Evolutionary conservation across 257 asterid species (phyloP).

Genomic region (Haberlea rhodopensis): DNA sequence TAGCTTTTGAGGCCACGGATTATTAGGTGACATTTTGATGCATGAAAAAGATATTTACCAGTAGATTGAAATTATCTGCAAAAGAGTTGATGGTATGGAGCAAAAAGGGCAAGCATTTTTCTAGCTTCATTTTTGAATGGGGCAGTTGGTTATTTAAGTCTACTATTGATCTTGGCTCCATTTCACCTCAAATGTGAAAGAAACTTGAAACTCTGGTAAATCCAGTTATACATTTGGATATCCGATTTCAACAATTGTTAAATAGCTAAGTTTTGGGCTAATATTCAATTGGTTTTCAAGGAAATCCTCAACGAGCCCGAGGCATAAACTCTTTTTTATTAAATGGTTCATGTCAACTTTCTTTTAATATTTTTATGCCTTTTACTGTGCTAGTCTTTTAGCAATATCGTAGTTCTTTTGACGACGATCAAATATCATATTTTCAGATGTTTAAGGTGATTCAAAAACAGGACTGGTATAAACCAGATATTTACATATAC

Average conservation of each 20-base stretch:
- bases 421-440: not conserved
- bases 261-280: not conserved
- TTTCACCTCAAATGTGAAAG: not conserved
- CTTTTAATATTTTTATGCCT: too few relatives aligned
- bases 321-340: not conserved
- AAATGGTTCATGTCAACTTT: not conserved
- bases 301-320: not conserved
- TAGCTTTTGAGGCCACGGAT: not conserved
- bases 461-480: constrained; percentile 83
- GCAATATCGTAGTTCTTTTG: not conserved
- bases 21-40: not conserved
- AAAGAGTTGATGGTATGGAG: not conserved
- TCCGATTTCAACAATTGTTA: not conserved
- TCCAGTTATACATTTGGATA: not conserved
- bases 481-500: constrained; percentile 72
- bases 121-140: not conserved
- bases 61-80: not conserved
- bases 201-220: not conserved
- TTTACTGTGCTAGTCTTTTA: not conserved
- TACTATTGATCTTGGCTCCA: not conserved
- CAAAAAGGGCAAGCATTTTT: not conserved
- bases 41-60: not conserved
- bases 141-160: not conserved
- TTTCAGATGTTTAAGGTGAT: constrained; percentile 76
- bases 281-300: not conserved